Evolutionary conservation across 1,284 basidiomycete species (phyloP).

Genomic region (Veloboletus limbatus): DNA sequence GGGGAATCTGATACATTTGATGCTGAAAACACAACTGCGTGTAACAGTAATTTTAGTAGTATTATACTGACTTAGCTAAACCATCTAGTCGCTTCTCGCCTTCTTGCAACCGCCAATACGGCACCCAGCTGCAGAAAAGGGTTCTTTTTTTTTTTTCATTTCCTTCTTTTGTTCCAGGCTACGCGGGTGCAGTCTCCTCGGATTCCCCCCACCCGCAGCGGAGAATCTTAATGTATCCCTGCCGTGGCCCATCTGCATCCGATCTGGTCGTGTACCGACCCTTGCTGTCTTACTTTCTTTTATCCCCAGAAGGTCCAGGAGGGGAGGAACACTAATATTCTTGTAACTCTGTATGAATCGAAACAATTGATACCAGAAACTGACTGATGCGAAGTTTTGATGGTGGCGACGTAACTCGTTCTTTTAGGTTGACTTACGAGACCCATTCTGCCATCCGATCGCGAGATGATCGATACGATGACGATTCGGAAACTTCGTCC

Average conservation of each 20-base stretch:
- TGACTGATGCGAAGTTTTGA: neutral
- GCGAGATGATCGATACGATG: no score
- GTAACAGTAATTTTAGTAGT: constrained; percentile 37
- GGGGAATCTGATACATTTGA: constrained; percentile 16
- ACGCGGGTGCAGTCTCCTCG: constrained; percentile 23
- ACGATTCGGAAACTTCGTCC: no score
- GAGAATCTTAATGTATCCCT: constrained; percentile 28
- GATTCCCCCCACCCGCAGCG: constrained; percentile 18
- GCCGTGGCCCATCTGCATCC: constrained; percentile 23
- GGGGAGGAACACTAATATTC: constrained; percentile 1
- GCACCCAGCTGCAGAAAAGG: constrained; percentile 22
- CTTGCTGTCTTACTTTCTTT: constrained; percentile 3
- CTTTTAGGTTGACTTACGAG: neutral
- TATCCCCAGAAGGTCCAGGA: neutral
- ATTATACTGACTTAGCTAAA: constrained; percentile 35
- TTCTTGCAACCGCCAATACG: constrained; percentile 29
- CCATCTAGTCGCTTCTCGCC: constrained; percentile 29
- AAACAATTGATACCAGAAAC: constrained; percentile 7
- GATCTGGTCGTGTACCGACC: constrained; percentile 4
- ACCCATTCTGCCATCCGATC: no score
- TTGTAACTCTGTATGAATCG: constrained; percentile 7
- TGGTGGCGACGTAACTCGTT: neutral
- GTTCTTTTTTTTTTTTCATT: constrained; percentile 25
- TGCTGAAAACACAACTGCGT: constrained; percentile 24
- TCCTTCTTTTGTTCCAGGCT: constrained; percentile 23